A percentile compares a stretch with the other conserved stretches of the same genome.
Evolutionary conservation across 768 basidiomycete genomes (phyloP).

Genomic region (Clitopilus hobsonii): DNA sequence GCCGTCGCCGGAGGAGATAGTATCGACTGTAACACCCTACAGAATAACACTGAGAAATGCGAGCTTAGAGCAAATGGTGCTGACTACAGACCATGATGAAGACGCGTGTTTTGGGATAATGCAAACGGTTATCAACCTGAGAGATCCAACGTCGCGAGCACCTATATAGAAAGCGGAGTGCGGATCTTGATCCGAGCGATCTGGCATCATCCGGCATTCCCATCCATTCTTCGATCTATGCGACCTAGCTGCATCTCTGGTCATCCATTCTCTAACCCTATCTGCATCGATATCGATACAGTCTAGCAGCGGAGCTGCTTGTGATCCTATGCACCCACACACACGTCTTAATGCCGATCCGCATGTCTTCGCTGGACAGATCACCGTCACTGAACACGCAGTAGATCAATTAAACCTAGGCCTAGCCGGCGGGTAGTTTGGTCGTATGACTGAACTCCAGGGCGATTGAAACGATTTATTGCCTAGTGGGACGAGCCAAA

Average conservation of each 20-base stretch:
- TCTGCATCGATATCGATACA: constrained; percentile 10
- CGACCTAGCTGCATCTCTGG: background rate
- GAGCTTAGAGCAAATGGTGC: background rate
- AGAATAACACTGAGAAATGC: constrained; percentile 1
- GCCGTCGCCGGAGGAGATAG: constrained; percentile 57
- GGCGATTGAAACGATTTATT: background rate
- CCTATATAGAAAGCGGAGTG: constrained; percentile 50
- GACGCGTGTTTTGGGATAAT: constrained; percentile 12
- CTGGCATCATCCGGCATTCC: constrained; percentile 30
- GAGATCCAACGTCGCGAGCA: constrained; percentile 1
- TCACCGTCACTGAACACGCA: background rate
- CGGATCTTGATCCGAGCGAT: constrained; percentile 75
- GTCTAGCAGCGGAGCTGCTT: background rate
- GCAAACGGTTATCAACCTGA: constrained; percentile 26
- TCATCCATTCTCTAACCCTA: constrained; percentile 7
- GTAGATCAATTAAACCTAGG: background rate
- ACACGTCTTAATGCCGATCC: background rate
- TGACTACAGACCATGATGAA: background rate
- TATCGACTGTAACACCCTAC: constrained; percentile 70
- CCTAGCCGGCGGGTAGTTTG: background rate
- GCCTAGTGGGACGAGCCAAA: background rate
- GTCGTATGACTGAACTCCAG: background rate
- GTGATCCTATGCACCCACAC: background rate
- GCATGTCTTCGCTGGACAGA: background rate
- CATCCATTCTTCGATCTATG: constrained; percentile 14